These are phyloP conservation scores for Cardamine chenopodiifolia DNA, from an alignment of 345 rosid genomes.

Conservation along the genomic window DNA sequence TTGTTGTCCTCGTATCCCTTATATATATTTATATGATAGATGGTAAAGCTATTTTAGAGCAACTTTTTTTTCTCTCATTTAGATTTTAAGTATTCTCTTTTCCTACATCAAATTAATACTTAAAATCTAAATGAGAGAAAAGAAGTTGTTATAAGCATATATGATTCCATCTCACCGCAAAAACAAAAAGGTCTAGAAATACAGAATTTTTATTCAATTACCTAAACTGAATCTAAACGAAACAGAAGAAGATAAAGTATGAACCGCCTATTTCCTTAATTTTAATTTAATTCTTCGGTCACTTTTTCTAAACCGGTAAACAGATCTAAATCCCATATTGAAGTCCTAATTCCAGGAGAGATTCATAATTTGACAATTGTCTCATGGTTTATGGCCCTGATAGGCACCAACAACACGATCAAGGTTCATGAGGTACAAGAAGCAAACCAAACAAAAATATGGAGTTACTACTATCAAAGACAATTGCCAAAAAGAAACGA, in stretches of 20 bases:
- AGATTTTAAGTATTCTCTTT: too few relatives aligned
- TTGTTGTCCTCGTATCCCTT: background rate
- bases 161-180: background rate
- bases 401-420: conserved; percentile 8
- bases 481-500: conserved; percentile 16
- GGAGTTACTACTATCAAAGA: conserved; percentile 13
- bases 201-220: background rate
- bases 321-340: background rate
- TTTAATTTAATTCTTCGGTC: background rate
- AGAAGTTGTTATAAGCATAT: too few relatives aligned
- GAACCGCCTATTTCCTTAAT: background rate
- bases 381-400: conserved; percentile 26
- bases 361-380: conserved; percentile 7
- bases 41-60: too few relatives aligned
- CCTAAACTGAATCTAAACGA: background rate
- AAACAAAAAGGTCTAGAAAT: background rate
- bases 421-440: conserved; percentile 17
- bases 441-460: conserved; percentile 10
- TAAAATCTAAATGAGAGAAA: too few relatives aligned
- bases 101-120: too few relatives aligned
- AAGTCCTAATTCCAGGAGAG: background rate
- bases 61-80: too few relatives aligned
- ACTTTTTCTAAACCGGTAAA: background rate
- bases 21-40: too few relatives aligned
- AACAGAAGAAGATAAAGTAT: background rate